Evolutionary conservation across 495 filamentous ascomycete genomes (phyloP), one percentile per base, ranked within the genome.

Genomic region (Aspergillus sparsus): DNA sequence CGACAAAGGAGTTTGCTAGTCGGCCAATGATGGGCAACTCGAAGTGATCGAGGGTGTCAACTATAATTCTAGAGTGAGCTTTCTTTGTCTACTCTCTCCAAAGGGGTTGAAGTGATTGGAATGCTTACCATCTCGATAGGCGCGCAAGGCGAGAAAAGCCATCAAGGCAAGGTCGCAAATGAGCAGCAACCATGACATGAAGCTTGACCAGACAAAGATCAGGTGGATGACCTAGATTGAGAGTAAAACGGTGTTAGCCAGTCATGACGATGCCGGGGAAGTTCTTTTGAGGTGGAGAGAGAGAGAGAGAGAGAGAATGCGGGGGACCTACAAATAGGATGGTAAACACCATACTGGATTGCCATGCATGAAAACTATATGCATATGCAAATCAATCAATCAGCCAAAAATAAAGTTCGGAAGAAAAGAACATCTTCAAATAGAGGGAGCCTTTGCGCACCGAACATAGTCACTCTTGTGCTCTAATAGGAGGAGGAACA

Each of bases 381-480:
- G 37, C 46, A 10, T 41, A 6, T 36, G 70, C 45, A 3, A 11
- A 9, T 1, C 13, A 35, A 15, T 46, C 42, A 32, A 47, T 69
- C 15, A 71, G 60, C 16, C 37, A 31, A 54, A 54, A 7, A 4
- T 49, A 13, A 3, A 27, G 1, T 27, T 8, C 5, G 11, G 50
- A 18, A 42, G 13, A 21, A 39, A 12, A 5, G 7, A 15, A 47
- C 13, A 7, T 15, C 6, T 47, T 31, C 12, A 36, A 34, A 33
- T 8, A 49, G 21, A 34, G 16, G 0, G 10, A 54, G 13, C 37
- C 27, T 1, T 41, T 5, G 83, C 86, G 49, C 72, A 96, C 91
- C 94, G 80, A 39, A 98, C 94, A 71, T 96, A 98, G 74, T 98
- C 94, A 66, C 92, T 97, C 82, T 94, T 93, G 66, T 91, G 84